Base-by-base conservation (phyloP, 352 stramenopile species). In the Globisporangium mamillatum region DNA sequence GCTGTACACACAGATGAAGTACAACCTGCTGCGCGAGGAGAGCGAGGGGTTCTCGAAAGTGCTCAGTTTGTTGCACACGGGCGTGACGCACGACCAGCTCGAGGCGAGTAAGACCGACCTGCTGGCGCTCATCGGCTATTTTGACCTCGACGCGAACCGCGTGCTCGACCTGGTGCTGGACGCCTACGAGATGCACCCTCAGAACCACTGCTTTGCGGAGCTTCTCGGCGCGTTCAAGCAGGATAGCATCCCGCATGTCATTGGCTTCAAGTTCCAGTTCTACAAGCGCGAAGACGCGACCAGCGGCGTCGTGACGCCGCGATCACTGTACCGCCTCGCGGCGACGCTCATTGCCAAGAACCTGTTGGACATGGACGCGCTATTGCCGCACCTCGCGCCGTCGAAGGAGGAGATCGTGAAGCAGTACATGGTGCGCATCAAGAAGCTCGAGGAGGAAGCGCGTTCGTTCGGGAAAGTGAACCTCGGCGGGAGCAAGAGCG, bases 31-130 rank as follows among this genome's bases (percentile, higher is more conserved):
- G 29, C 89, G 89, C 18, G 97, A 99, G 75, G 96, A 99, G 79
- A 98, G 90, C 38, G 97, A 99, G 73, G 97, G 97, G 0, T 99
- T 97, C 74, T 82, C 94, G 10, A 99, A 99, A 67, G 80, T 99
- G 56, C 63, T 99, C 29, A 80, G 75, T 69, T 67, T 96, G 54
- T 72, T 96, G 57, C 85, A 95, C 63, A 90, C 83, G 27, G 82
- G 84, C 53, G 76, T 95, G 18, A 83, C 74, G 24, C 80, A 76
- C 29, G 75, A 79, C 38, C 82, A 91, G 54, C 74, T 95, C 20
- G 77, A 88, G 25, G 75, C 86, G 10, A 93, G 70, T 25, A 89
- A 84, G 70, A 89, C 80, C 0, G 86, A 95, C 59, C 70, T 95
- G 3, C 74, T 93, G 59, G 75, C 86, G 60, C 76, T 95, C 27